Evolutionary conservation across 768 basidiomycete genomes (phyloP).

Genomic region (Trametes coccinea): DNA sequence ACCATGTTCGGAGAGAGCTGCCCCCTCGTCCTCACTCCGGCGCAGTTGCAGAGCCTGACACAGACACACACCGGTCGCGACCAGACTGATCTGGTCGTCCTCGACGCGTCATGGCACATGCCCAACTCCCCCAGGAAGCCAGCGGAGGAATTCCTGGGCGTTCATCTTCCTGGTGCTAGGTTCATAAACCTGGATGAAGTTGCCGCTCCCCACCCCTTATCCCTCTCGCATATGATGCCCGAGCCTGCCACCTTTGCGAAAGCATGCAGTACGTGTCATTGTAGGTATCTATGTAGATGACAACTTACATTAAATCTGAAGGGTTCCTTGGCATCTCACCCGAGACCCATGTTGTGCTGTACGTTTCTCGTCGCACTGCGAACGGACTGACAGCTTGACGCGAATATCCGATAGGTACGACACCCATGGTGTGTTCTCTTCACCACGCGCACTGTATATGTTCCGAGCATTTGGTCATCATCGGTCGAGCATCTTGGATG

Average conservation of each 20-base stretch:
- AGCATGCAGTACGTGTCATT: slow-evolving; percentile 66
- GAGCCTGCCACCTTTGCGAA: slow-evolving; percentile 64
- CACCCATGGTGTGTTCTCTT: slow-evolving; percentile 84
- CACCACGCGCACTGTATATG: slow-evolving; percentile 92
- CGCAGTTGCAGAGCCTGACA: slow-evolving; percentile 38
- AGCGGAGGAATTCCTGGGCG: slow-evolving; percentile 36
- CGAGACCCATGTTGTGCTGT: slow-evolving; percentile 83
- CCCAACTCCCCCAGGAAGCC: slow-evolving; percentile 77
- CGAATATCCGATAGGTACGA: slow-evolving; percentile 67
- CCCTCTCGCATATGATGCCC: slow-evolving; percentile 96
- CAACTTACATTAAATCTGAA: slow-evolving; percentile 23
- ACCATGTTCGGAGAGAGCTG: slow-evolving; percentile 35
- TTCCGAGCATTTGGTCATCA: slow-evolving; percentile 90
- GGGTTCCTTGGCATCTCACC: slow-evolving; percentile 73
- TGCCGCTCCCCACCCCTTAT: slow-evolving; percentile 67
- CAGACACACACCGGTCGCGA: background rate
- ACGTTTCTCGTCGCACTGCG: slow-evolving; percentile 25
- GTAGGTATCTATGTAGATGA: too few relatives aligned
- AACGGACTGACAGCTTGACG: background rate
- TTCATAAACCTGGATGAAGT: slow-evolving; percentile 25
- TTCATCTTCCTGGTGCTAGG: slow-evolving; percentile 20
- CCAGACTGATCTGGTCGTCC: slow-evolving; percentile 41
- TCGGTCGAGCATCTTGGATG: slow-evolving; percentile 85
- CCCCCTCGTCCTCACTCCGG: slow-evolving; percentile 57
- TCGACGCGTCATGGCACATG: slow-evolving; percentile 95